Evolutionary conservation across 495 filamentous ascomycete species (phyloP), one percentile per base, ranked within the genome.

Genomic region (Aspergillus nidulans): DNA sequence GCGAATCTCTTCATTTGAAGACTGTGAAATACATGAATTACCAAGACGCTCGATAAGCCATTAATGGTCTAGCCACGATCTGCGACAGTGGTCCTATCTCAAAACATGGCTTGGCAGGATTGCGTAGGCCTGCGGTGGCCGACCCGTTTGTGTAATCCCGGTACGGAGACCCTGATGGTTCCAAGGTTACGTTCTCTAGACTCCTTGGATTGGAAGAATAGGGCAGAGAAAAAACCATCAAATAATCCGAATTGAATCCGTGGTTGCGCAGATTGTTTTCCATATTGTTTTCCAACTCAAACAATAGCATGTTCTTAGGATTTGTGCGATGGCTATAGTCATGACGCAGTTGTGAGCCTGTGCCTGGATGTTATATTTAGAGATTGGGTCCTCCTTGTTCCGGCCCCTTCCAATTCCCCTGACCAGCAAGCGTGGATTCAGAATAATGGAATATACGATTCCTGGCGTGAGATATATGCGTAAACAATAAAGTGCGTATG

Each of bases 41-140:
- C 4, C 4, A 34, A 34, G 10, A 12, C 30, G 34, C 24, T 13
- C 6, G 38, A 48, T 51, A 16, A 42, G 39, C 61, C 61, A 61
- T 57, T 59, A 16, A 53, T 8, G 25, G 38, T n/a, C n/a, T n/a
- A 26, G 25, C 15, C 52, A 42, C 24, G 74, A 77, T 65, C 63
- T 65, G 54, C 59, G 42, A 39, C 50, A 26, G 43, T 59, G 56
- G 57, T 53, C 59, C 52, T 53, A 55, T 62, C 55, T 65, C 62
- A 39, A 61, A 59, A 60, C 52, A 51, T 43, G 53, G 59, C 47
- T 53, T 58, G 52, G 30, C 30, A 12, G 30, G 46, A 50, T 56
- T 48, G 46, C 54, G 54, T 49, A 44, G 25, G 32, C 52, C 53
- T 53, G 49, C 47, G 59, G 53, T 59, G 56, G 56, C 57, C 55